These are phyloP conservation scores for Polyporus arcularius DNA, from an alignment of 768 basidiomycete species.

Conservation along the genomic window DNA sequence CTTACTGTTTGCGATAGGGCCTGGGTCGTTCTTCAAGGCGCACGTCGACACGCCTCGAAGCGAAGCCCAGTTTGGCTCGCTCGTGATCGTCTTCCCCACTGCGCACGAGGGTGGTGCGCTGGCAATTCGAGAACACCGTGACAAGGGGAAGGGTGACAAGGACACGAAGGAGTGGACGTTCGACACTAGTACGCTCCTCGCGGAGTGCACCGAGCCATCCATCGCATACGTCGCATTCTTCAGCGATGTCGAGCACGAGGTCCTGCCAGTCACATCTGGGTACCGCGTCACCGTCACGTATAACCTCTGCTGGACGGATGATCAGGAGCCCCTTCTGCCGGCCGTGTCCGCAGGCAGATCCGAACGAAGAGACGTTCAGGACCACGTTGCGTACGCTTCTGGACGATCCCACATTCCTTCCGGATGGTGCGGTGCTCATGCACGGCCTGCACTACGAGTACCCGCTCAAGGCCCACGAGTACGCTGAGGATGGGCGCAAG, in stretches of 20 bases:
- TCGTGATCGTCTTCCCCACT: slow-evolving; percentile 49
- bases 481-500: neutral
- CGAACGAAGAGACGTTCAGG: slow-evolving; percentile 10
- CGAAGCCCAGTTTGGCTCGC: slow-evolving; percentile 40
- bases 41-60: slow-evolving; percentile 9
- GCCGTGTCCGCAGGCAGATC: neutral
- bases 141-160: neutral
- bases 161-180: slow-evolving; percentile 13
- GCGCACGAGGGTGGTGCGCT: slow-evolving; percentile 46
- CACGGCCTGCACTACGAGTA: slow-evolving; percentile 40
- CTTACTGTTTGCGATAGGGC: neutral
- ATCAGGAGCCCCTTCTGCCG: neutral
- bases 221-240: slow-evolving; percentile 44
- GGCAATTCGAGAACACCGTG: slow-evolving; percentile 25
- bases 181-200: slow-evolving; percentile 34
- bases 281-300: slow-evolving; percentile 46
- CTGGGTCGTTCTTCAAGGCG: slow-evolving; percentile 10
- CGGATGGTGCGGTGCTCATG: slow-evolving; percentile 40
- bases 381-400: slow-evolving; percentile 30
- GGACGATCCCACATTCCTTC: slow-evolving; percentile 30
- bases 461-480: neutral
- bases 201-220: slow-evolving; percentile 6
- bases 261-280: slow-evolving; percentile 40
- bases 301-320: slow-evolving; percentile 34
- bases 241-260: slow-evolving; percentile 47